Base-by-base conservation (phyloP, 345 rosid species). In the Murraya paniculata region DNA sequence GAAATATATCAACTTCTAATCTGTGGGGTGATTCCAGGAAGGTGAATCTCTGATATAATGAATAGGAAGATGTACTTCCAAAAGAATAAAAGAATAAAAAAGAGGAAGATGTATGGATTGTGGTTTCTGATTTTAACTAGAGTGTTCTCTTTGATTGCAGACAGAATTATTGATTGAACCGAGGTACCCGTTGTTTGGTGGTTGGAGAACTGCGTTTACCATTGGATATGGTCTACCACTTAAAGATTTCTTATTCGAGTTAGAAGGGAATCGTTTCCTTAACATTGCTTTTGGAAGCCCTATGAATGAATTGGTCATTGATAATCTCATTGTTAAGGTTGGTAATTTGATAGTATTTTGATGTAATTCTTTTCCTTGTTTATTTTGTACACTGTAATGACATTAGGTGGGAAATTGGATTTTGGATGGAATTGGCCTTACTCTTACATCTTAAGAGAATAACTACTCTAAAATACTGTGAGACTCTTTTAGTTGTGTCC, bases 1-100 rank as follows among this genome's bases (percentile, higher is more conserved):
- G 99, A 77, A 97, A 97, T 85, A 94, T 97, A 87, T 97, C 99
- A 50, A 97, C 98, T n/a, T 94, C 99, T 85, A 82, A 85, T 83
- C 81, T 94, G 71, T 79, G 89, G 87, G 83, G 90, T 79, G 99
- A 97, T 86, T 87, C 93, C 31, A 89, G 84, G 76, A 94, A 97
- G 98, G 98, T 96, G 41, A 73, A 81, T 64, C 31, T 72, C 65
- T 53, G 22, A 53, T 58, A 59, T 72, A 74, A 53, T 73, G 14
- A 18, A 30, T 30, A 59, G 67, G 74, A 56, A 62, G 59, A 71
- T 24, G 36, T 30, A 68, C 50, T 45, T 45, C 18, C 50, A 45
- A 13, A 45, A 45, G 18, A 45, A 45, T 45, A 45, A 13, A 45
- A 45, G 18, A 45, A 45, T 45, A 45, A 45, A 45, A 45, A 13